Base-by-base conservation (phyloP, 1,284 basidiomycete genomes). In the Xerocomus nothofagi region DNA sequence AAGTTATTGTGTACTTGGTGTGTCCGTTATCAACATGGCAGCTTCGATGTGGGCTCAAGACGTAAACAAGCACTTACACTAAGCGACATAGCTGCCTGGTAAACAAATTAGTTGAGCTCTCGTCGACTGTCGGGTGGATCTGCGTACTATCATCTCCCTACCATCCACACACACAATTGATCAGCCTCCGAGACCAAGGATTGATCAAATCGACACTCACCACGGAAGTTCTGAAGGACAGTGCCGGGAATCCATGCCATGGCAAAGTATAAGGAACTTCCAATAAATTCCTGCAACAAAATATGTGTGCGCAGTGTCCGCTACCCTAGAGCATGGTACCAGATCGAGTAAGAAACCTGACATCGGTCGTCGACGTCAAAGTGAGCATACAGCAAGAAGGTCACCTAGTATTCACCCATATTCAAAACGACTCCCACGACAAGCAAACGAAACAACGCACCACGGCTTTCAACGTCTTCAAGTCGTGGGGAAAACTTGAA, bases 91-190 rank as follows among this genome's bases (percentile, higher is more conserved):
- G n/a, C n/a, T n/a, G n/a, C n/a, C n/a, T n/a, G n/a, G n/a, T n/a
- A n/a, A n/a, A n/a, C n/a, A n/a, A n/a, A n/a, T n/a, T n/a, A n/a
- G n/a, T n/a, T n/a, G n/a, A n/a, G n/a, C n/a, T n/a, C n/a, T n/a
- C n/a, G n/a, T n/a, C n/a, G n/a, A n/a, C n/a, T n/a, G n/a, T n/a
- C 3, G 9, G 21, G 8, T 24, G 6, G 15, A 30, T 31, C 6
- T 11, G 44, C 51, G 4, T 4, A 57, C 55, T 0, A 43, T 20
- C 29, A 57, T n/a, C 34, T 55, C 41, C 43, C 55, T 57, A 29
- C 11, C 17, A 15, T 1, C 18, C 20, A 32, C n/a, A n/a, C n/a
- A n/a, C n/a, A 30, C 7, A 18, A 29, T 17, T 6, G 15, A 18
- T 44, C 20, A 41, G 23, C 6, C 11, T n/a, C n/a, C n/a, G 20